phyloP scores from a whole-genome alignment of 345 rosid genomes.

The Brassica nigra region DNA sequence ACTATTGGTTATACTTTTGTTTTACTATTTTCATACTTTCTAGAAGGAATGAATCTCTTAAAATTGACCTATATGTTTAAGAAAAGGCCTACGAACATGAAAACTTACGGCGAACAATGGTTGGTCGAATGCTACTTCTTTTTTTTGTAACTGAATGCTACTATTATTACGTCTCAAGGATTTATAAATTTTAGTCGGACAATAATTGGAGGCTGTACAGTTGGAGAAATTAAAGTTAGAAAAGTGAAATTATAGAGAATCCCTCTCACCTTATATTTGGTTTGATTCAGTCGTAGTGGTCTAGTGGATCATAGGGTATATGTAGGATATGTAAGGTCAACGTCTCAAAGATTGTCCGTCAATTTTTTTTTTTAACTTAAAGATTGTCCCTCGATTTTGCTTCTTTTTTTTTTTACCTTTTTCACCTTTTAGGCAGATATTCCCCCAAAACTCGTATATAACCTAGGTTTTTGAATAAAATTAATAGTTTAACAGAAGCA shows the following conservation, averaged over 20 bases:
- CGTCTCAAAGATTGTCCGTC: not conserved
- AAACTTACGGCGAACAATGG: slow-evolving; percentile 34
- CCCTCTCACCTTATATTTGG: slow-evolving; percentile 10
- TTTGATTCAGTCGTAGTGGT: not conserved
- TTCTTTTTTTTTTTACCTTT: not conserved
- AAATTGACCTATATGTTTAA: slow-evolving; percentile 22
- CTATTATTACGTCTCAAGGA: slow-evolving; percentile 27
- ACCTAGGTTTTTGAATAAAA: not conserved
- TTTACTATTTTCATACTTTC: not conserved
- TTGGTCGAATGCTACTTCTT: slow-evolving; percentile 35
- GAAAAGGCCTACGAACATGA: slow-evolving; percentile 11
- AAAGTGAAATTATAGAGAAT: slow-evolving; percentile 25
- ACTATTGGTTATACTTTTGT: not conserved
- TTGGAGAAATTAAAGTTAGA: slow-evolving; percentile 27
- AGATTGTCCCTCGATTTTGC: not conserved
- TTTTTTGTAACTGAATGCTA: too few relatives aligned
- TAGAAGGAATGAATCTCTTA: slow-evolving; percentile 15
- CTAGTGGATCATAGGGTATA: not conserved
- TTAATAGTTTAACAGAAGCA: not conserved
- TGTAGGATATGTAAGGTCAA: not conserved
- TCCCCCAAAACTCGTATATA: not conserved
- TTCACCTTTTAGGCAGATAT: not conserved
- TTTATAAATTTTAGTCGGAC: slow-evolving; percentile 30
- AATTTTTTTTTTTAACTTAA: too few relatives aligned
- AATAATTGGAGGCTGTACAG: slow-evolving; percentile 35